These are phyloP conservation scores for Tulasnella sp. DNA, from an alignment of 768 basidiomycete genomes.

Conservation along the genomic window DNA sequence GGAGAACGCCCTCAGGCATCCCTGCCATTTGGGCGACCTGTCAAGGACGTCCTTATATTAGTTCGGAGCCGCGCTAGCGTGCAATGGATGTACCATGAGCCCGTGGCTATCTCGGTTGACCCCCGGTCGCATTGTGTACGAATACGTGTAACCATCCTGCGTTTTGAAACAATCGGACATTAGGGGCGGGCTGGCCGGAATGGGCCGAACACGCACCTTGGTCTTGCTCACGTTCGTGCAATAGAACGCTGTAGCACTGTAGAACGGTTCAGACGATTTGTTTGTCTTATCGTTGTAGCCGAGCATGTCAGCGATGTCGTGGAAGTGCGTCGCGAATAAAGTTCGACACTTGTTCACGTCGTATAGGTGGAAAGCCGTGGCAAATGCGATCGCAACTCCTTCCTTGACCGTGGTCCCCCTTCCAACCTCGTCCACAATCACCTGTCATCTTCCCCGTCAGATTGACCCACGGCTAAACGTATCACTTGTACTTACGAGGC, in stretches of 20 bases:
- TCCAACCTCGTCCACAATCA: constrained; percentile 99
- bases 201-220: constrained; percentile 33
- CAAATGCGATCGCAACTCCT: constrained; percentile 88
- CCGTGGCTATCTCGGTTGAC: constrained; percentile 88
- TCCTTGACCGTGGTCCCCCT: constrained; percentile 87
- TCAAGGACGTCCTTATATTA: background rate
- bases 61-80: background rate
- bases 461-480: background rate
- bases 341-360: constrained; percentile 60
- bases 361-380: constrained; percentile 70
- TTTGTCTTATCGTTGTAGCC: constrained; percentile 38
- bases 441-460: constrained; percentile 33
- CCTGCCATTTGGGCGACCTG: constrained; percentile 61
- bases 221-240: constrained; percentile 79
- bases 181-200: background rate
- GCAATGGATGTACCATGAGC: constrained; percentile 43
- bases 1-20: constrained; percentile 52
- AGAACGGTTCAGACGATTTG: constrained; percentile 29
- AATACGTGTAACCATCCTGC: constrained; percentile 73
- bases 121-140: constrained; percentile 66
- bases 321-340: constrained; percentile 98
- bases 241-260: constrained; percentile 63
- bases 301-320: constrained; percentile 80
- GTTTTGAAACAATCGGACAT: constrained; percentile 23
- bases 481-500: constrained; percentile 45